Evolutionary conservation across 768 basidiomycete genomes (phyloP).

Genomic region (Flagelloscypha sp.): DNA sequence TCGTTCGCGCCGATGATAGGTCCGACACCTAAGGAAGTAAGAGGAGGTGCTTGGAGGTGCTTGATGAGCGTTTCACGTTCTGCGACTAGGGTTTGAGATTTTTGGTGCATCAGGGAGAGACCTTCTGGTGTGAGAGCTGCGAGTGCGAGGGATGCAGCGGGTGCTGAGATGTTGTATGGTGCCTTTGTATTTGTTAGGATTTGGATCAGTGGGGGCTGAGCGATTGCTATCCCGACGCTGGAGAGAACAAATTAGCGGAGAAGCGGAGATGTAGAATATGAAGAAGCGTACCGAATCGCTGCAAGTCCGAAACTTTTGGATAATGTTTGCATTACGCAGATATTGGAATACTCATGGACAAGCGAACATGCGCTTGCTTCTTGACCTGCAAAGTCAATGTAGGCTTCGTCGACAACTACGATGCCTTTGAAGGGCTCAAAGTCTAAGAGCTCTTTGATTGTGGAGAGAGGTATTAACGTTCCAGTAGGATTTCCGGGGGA

Average conservation of each 20-base stretch:
- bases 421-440: slow-evolving; percentile 83
- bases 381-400: slow-evolving; percentile 81
- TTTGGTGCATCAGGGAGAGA: slow-evolving; percentile 53
- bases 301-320: slow-evolving; percentile 96
- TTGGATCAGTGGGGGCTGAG: slow-evolving; percentile 85
- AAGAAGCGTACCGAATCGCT: slow-evolving; percentile 70
- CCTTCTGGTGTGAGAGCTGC: slow-evolving; percentile 67
- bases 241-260: slow-evolving; percentile 1
- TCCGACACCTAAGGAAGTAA: slow-evolving; percentile 47
- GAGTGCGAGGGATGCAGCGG: slow-evolving; percentile 76
- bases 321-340: slow-evolving; percentile 93
- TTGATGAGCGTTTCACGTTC: slow-evolving; percentile 51
- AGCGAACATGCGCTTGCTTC: slow-evolving; percentile 59
- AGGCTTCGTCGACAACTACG: slow-evolving; percentile 93
- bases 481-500: slow-evolving; percentile 98
- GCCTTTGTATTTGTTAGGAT: slow-evolving; percentile 93
- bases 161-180: slow-evolving; percentile 92
- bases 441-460: slow-evolving; percentile 63
- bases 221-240: slow-evolving; percentile 85
- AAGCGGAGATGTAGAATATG: not conserved
- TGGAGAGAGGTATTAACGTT: slow-evolving; percentile 66
- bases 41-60: slow-evolving; percentile 36
- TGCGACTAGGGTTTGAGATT: slow-evolving; percentile 47
- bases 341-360: slow-evolving; percentile 73
- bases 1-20: slow-evolving; percentile 68